Evolutionary conservation across 2,329 filamentous ascomycete species (phyloP).

Genomic region (Fusarium globosum): DNA sequence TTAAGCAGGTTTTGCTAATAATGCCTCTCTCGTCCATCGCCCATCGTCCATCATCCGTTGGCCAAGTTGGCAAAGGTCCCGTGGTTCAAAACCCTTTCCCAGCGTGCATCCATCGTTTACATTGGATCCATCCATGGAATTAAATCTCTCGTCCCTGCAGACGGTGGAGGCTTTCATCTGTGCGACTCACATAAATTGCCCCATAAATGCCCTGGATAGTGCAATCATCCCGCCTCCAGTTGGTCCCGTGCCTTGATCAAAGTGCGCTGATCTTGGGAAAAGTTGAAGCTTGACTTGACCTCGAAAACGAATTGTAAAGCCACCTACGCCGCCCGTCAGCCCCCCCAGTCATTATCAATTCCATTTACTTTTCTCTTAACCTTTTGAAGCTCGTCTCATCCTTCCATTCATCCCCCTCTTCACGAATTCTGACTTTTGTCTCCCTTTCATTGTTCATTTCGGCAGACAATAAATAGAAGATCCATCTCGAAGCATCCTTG

Average conservation of each 20-base stretch:
- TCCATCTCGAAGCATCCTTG: constrained; percentile 22
- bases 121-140: constrained; percentile 27
- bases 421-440: constrained; percentile 10
- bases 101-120: neutral
- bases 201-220: constrained; percentile 37
- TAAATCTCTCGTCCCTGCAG: constrained; percentile 39
- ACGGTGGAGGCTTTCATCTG: constrained; percentile 21
- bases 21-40: neutral
- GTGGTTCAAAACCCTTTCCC: constrained; percentile 18
- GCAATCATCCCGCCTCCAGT: constrained; percentile 31
- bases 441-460: constrained; percentile 27
- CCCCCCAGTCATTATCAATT: constrained; percentile 28
- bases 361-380: neutral
- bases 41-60: constrained; percentile 12
- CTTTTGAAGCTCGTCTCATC: neutral
- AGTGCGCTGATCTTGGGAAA: constrained; percentile 37
- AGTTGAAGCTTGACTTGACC: constrained; percentile 13
- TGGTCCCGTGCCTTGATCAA: constrained; percentile 41
- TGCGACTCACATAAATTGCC: constrained; percentile 32
- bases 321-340: constrained; percentile 34
- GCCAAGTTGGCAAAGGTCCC: constrained; percentile 27
- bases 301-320: constrained; percentile 18
- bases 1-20: constrained; percentile 32
- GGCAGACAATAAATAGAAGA: constrained; percentile 32
- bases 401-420: constrained; percentile 1